These are phyloP conservation scores for Fusarium euwallaceae DNA, from an alignment of 2,329 filamentous ascomycete genomes.

Conservation along the genomic window DNA sequence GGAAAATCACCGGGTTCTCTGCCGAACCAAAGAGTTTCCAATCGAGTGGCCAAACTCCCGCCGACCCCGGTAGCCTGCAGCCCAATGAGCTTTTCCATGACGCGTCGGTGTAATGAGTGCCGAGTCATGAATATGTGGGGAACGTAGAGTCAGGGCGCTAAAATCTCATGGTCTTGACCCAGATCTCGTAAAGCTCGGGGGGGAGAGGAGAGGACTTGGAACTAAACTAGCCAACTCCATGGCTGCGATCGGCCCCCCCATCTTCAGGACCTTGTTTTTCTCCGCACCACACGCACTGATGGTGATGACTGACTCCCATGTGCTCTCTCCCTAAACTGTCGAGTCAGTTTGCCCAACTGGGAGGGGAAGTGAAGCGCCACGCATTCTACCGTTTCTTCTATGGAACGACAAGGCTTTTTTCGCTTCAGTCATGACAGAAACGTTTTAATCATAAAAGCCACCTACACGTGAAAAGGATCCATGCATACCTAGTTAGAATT, in stretches of 20 bases:
- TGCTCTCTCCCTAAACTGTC: background rate
- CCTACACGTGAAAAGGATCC: no score
- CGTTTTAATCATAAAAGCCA: background rate
- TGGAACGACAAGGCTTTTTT: background rate
- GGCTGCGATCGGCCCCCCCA: background rate
- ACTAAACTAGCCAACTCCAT: background rate
- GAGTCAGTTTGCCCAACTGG: background rate
- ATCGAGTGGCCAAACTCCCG: background rate
- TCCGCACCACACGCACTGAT: background rate
- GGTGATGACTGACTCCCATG: background rate
- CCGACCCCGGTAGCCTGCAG: background rate
- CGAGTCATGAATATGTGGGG: slow-evolving; percentile 7
- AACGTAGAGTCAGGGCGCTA: background rate
- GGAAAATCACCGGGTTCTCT: background rate
- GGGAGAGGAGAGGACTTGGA: no score
- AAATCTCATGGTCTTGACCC: background rate
- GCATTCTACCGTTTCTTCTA: background rate
- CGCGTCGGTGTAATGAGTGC: background rate
- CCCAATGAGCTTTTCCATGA: background rate
- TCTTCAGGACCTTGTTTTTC: background rate
- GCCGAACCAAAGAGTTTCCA: background rate
- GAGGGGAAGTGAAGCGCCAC: background rate
- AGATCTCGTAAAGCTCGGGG: slow-evolving; percentile 4
- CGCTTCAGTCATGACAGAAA: background rate
- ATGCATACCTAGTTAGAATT: background rate